phyloP scores from a whole-genome alignment of 176 grass and related monocot genomes.

The Rhynchospora tenuis region DNA sequence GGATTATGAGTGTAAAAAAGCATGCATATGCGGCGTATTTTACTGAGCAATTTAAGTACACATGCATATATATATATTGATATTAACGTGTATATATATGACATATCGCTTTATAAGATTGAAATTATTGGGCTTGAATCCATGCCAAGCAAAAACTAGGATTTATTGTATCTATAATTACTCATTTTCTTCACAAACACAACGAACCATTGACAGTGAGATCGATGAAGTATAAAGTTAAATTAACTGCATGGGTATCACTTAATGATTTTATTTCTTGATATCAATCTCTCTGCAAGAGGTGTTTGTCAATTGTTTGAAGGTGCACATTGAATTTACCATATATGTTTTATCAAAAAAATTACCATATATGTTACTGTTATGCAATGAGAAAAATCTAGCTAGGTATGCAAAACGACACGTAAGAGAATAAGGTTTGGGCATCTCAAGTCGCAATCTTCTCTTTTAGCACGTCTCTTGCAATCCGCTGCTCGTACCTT shows the following conservation, averaged over 20 bases:
- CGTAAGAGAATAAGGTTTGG: background rate
- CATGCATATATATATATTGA: background rate
- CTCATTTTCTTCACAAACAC: too few species aligned
- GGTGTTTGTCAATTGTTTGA: too few species aligned
- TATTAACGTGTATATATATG: background rate
- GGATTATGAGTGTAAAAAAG: background rate
- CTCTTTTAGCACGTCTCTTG: constrained; percentile 5
- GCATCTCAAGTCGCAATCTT: background rate
- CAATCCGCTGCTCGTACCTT: constrained; percentile 7
- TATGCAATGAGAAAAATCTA: background rate
- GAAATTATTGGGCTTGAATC: too few species aligned
- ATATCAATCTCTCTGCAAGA: too few species aligned
- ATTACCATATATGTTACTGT: background rate
- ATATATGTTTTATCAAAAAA: background rate
- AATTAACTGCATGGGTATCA: too few species aligned
- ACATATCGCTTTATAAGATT: background rate
- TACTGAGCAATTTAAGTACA: background rate
- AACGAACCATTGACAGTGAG: too few species aligned
- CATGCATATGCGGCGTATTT: background rate
- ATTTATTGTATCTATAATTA: too few species aligned
- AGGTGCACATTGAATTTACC: too few species aligned
- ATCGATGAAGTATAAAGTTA: too few species aligned
- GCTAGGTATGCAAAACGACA: background rate
- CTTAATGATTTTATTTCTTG: too few species aligned
- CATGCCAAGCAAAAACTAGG: too few species aligned